These are phyloP conservation scores for Bruguiera hainesii DNA, from an alignment of 441 rosid genomes.

Conservation along the genomic window DNA sequence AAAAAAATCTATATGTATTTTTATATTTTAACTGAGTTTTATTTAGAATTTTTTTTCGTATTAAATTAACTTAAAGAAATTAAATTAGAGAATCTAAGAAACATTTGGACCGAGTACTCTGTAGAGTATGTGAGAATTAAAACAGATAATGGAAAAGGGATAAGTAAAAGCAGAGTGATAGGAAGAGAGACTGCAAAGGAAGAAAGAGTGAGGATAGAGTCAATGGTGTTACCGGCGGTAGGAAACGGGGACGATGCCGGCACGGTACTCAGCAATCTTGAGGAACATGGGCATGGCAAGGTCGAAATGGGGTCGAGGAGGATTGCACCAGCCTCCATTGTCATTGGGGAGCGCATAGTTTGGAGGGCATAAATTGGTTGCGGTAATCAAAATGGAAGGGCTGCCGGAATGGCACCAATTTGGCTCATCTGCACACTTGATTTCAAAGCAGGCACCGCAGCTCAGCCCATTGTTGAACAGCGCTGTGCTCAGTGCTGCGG, in stretches of 20 bases:
- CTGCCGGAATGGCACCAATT: constrained; percentile 10
- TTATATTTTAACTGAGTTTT: too few relatives aligned
- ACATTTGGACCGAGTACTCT: too few relatives aligned
- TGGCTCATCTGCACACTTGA: constrained; percentile 7
- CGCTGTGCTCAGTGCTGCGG: constrained; percentile 10
- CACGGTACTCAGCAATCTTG: constrained; percentile 15
- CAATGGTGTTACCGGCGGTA: constrained; percentile 6
- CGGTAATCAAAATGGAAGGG: constrained; percentile 1
- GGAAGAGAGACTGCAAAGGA: background rate
- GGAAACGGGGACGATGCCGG: constrained; percentile 13
- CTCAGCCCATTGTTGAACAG: constrained; percentile 12
- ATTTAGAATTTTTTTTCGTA: too few relatives aligned
- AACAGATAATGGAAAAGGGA: too few relatives aligned
- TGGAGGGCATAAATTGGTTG: constrained; percentile 2
- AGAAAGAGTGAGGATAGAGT: background rate
- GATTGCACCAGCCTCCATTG: constrained; percentile 17
- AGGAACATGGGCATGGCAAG: constrained; percentile 20
- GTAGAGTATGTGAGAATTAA: too few relatives aligned
- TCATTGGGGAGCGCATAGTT: constrained; percentile 17
- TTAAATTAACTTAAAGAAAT: too few relatives aligned
- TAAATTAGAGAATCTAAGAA: too few relatives aligned
- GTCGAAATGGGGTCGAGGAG: constrained; percentile 14
- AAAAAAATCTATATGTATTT: too few relatives aligned
- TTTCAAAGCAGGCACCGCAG: constrained; percentile 16
- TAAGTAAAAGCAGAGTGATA: too few relatives aligned